Base-by-base conservation (phyloP, 768 basidiomycete genomes). In the Pleurotus djamor region DNA sequence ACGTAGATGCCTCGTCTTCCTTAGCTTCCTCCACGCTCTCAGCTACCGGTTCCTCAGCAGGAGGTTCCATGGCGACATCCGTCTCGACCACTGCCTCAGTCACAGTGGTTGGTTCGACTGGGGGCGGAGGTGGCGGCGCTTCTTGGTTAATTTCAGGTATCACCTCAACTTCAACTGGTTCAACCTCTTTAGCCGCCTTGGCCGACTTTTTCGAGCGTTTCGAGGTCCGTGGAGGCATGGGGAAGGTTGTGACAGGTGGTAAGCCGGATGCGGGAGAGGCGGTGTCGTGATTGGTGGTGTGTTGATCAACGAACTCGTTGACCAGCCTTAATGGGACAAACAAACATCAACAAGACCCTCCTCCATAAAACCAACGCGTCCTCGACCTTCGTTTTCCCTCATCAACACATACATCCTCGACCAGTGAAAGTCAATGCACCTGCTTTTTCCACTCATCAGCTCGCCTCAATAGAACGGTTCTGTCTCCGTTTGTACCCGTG, bases 11-110 rank as follows among this genome's bases (percentile, higher is more conserved):
- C 21, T 28, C 21, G 3, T 28, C 21, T 3, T 55, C 60, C 64
- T 63, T 61, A 59, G 59, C 54, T 64, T 55, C 55, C 60, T 65
- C 38, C 62, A 64, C 64, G 34, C 61, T 36, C 61, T 66, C 64
- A 59, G 66, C 59, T 5, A 17, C 35, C 6, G 49, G 49, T 28
- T 28, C n/a, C 54, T 56, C 54, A 12, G 41, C 17, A 12, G 38
- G 16, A 4, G 21, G 13, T 13, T 9, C 21, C 54, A 56, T 56
- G 17, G 4, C 32, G 16, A 56, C 54, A n/a, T 56, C 54, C 17
- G 14, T 35, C 35, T n/a, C 14, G 51, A 10, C 51, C 51, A 17
- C 8, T n/a, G 33, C 13, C 5, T 36, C 37, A 13, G 32, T 28
- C 12, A 36, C 13, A 32, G 17, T 9, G n/a, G 38, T n/a, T 10